A percentile compares a stretch with the other conserved stretches of the same genome.
These are phyloP conservation scores for Micractinium sp. DNA, from an alignment of 139 green algal genomes.

Conservation along the genomic window DNA sequence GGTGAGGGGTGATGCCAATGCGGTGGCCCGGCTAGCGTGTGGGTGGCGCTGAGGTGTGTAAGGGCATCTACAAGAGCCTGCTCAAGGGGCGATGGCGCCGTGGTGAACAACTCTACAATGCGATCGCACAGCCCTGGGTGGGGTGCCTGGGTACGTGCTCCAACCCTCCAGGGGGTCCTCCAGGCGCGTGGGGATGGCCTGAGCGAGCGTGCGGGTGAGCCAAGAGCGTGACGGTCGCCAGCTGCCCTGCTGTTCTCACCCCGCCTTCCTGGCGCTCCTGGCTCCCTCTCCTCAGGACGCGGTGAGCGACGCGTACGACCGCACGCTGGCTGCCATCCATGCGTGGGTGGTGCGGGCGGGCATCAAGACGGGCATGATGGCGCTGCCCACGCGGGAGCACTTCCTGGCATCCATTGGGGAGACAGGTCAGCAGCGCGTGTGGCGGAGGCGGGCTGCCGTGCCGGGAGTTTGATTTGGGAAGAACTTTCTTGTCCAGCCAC, in stretches of 20 bases:
- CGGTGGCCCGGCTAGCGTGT: too few relatives aligned
- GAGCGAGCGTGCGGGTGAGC: too few relatives aligned
- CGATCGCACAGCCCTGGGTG: background rate
- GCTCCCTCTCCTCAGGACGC: background rate
- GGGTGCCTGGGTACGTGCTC: background rate
- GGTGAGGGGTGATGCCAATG: background rate
- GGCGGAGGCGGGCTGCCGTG: background rate
- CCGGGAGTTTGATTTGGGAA: background rate
- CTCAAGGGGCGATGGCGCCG: too few relatives aligned
- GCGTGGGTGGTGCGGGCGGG: constrained; percentile 62
- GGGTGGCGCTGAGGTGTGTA: too few relatives aligned
- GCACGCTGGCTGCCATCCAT: constrained; percentile 63
- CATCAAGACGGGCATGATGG: constrained; percentile 70
- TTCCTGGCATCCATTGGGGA: constrained; percentile 68
- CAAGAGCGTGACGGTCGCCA: background rate
- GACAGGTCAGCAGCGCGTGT: constrained; percentile 36
- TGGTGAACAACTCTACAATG: too few relatives aligned
- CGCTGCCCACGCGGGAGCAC: constrained; percentile 57
- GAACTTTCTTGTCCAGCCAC: background rate
- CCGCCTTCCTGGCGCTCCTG: too few relatives aligned
- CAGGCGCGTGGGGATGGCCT: too few relatives aligned
- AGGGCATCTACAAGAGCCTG: too few relatives aligned
- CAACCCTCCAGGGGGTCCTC: background rate
- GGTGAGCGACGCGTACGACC: constrained; percentile 56
- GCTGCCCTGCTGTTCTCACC: background rate